phyloP scores from a whole-genome alignment of 2,329 filamentous ascomycete species.

The Nannizzia gypsea region DNA sequence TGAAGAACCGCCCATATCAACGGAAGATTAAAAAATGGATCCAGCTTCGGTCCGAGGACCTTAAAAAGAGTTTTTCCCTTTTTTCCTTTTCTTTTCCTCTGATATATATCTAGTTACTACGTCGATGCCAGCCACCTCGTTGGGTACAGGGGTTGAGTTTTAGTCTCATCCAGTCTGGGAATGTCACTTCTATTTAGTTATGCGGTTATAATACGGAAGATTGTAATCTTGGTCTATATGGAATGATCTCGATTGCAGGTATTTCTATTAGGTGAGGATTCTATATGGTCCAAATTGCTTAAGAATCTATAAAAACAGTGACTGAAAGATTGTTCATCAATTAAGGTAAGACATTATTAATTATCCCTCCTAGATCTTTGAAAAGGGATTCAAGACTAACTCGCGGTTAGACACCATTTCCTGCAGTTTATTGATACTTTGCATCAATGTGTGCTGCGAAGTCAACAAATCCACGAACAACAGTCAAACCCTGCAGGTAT shows the following conservation, averaged over 20 bases:
- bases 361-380: neutral
- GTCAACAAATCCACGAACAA: conserved; percentile 3
- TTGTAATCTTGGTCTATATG: neutral
- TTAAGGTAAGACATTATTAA: neutral
- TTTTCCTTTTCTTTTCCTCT: neutral
- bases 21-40: neutral
- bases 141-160: neutral
- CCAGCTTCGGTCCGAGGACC: neutral
- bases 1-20: neutral
- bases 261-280: neutral
- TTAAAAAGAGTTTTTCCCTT: neutral
- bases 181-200: neutral
- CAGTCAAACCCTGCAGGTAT: conserved; percentile 1
- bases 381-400: neutral
- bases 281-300: neutral
- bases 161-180: neutral
- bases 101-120: neutral
- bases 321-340: neutral
- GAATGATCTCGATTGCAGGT: neutral
- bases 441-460: neutral
- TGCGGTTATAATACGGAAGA: neutral
- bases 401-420: neutral
- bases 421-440: neutral
- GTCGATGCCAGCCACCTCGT: neutral
- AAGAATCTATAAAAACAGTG: neutral